These are phyloP conservation scores for Neofusicoccum laricinum DNA, from an alignment of 2,329 filamentous ascomycete genomes.

Conservation along the genomic window DNA sequence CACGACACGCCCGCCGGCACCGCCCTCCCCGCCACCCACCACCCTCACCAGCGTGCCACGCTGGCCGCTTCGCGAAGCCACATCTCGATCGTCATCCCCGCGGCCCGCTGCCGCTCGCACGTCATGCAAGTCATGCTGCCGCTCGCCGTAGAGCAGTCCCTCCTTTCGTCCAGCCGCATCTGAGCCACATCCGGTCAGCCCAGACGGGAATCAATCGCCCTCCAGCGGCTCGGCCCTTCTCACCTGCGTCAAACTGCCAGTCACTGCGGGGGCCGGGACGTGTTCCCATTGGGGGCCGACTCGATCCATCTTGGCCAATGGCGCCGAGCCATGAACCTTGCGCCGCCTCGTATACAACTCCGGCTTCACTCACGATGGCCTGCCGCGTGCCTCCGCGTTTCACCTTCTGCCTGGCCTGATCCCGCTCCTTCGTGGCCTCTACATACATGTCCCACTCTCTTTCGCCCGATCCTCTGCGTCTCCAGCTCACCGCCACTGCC, in stretches of 20 bases:
- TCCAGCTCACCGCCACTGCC: background rate
- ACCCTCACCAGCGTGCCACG: background rate
- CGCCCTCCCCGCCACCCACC: background rate
- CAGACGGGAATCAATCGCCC: background rate
- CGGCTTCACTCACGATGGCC: background rate
- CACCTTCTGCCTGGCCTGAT: background rate
- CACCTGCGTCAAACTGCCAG: background rate
- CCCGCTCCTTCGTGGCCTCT: background rate
- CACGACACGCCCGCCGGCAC: background rate
- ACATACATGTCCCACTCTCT: background rate
- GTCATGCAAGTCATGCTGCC: background rate
- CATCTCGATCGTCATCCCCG: background rate
- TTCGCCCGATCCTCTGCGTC: background rate
- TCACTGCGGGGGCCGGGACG: background rate
- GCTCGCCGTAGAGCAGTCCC: background rate
- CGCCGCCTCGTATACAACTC: background rate
- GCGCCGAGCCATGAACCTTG: background rate
- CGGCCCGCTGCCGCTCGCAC: background rate
- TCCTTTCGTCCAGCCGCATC: background rate
- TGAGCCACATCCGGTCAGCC: background rate
- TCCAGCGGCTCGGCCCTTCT: slow-evolving; percentile 9
- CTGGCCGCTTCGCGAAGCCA: background rate
- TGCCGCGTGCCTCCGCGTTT: background rate
- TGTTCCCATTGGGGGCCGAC: background rate
- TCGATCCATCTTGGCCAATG: background rate